phyloP scores from a whole-genome alignment of 192 early-diverging fungal species.

The Podila clonocystis region DNA sequence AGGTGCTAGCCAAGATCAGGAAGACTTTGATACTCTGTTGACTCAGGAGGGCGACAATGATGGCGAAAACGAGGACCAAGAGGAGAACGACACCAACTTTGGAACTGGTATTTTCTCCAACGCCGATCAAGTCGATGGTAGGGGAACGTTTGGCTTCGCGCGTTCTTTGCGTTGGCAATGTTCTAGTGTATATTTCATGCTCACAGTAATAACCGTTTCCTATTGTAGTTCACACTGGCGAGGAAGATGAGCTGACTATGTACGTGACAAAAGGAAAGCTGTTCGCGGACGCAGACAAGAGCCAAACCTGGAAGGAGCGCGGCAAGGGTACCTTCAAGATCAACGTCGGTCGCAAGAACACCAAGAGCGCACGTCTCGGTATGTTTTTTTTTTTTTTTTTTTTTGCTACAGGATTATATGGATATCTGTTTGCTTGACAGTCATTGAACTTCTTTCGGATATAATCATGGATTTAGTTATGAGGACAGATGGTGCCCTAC shows the following conservation, averaged over 20 bases:
- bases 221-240: slow-evolving; percentile 33
- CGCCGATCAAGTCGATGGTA: slow-evolving; percentile 49
- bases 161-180: too few relatives aligned
- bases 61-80: slow-evolving; percentile 5
- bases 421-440: neutral
- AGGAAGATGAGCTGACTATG: slow-evolving; percentile 38
- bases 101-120: slow-evolving; percentile 27
- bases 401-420: neutral
- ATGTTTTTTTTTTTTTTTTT: neutral
- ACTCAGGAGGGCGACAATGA: slow-evolving; percentile 31
- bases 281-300: slow-evolving; percentile 35
- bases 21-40: slow-evolving; percentile 37
- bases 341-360: slow-evolving; percentile 27
- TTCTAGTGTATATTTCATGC: too few relatives aligned
- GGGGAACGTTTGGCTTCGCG: too few relatives aligned
- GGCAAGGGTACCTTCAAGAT: slow-evolving; percentile 48
- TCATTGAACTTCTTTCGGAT: neutral
- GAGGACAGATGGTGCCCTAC: slow-evolving; percentile 40
- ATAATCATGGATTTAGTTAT: slow-evolving; percentile 13
- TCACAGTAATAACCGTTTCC: too few relatives aligned
- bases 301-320: slow-evolving; percentile 37
- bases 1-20: slow-evolving; percentile 14
- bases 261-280: slow-evolving; percentile 47
- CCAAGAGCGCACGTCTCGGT: slow-evolving; percentile 39
- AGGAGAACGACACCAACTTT: slow-evolving; percentile 23